Evolutionary conservation across 2,329 filamentous ascomycete genomes (phyloP), one percentile per base, ranked within the genome.

Genomic region (Scytalidium lignicola): DNA sequence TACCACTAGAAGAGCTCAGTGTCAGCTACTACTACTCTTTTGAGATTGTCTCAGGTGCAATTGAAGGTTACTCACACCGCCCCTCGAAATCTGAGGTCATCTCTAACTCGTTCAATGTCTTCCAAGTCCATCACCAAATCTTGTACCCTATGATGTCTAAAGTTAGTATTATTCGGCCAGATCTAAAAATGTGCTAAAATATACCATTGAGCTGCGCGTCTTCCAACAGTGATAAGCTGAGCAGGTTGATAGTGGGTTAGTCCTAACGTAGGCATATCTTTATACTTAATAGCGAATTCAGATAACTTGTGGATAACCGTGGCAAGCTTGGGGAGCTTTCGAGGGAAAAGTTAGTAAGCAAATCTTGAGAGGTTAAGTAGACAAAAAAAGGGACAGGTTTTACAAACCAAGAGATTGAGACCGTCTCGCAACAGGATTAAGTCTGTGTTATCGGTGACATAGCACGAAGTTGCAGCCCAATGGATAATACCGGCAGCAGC

Each of bases 401-500:
- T n/a, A n/a, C n/a, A n/a, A 8, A 87, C 72, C 3, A 95, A 66
- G n/a, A 95, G 70, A 58, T 92, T 81, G 49, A 95, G 71, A 5
- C 81, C 90, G 52, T 90, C 80, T 20, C 82, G 74, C 60, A 90
- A 78, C 60, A 95, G 80, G 55, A 95, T 89, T 29, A 92, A 71
- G 59, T 92, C 88, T 2, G 84, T 77, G 55, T 90, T 90, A 62
- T 90, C 88, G 15, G 32, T 37, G 15, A 37, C n/a, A n/a, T 54
- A 20, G 43, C 58, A 62, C 3, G 52, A 54, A 15, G 60, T 62
- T 26, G 61, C 57, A 56, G 85, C 86, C 66, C 78, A 82, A 66
- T 96, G 90, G 52, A 96, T 92, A 58, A 93, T 87, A 28, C 88
- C 88, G 13, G 86, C 88, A 9, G 89, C 89, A 28, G 80, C 85